These are phyloP conservation scores for Talaromyces ruber DNA, from an alignment of 495 filamentous ascomycete species.

Conservation along the genomic window DNA sequence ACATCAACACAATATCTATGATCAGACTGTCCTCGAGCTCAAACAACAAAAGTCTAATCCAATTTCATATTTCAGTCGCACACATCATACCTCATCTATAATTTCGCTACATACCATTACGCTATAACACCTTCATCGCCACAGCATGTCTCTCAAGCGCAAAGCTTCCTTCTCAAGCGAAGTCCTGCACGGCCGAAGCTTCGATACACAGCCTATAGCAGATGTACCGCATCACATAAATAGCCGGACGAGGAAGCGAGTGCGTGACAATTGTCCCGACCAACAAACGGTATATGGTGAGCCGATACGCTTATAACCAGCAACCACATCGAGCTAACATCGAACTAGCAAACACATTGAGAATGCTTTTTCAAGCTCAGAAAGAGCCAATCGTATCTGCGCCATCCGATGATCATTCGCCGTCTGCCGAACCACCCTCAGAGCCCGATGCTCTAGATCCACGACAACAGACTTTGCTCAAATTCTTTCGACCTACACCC, in stretches of 20 bases:
- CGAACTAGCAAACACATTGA: conserved; percentile 33
- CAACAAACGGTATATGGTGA: conserved; percentile 39
- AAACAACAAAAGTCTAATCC: neutral
- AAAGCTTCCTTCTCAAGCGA: conserved; percentile 36
- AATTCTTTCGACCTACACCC: conserved; percentile 35
- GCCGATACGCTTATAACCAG: conserved; percentile 5
- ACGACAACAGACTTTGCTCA: conserved; percentile 35
- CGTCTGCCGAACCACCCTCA: neutral
- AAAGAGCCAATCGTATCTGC: conserved; percentile 11
- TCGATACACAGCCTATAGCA: conserved; percentile 13
- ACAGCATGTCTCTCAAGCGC: conserved; percentile 41
- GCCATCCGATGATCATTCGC: neutral
- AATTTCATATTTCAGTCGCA: neutral
- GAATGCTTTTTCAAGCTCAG: conserved; percentile 36
- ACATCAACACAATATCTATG: neutral
- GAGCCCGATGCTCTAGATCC: conserved; percentile 27
- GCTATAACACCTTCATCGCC: neutral
- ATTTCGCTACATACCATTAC: neutral
- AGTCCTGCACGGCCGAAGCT: conserved; percentile 22
- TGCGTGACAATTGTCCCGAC: conserved; percentile 38
- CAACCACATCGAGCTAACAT: conserved; percentile 10
- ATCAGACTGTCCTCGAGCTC: neutral
- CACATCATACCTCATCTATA: neutral
- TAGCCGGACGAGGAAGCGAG: conserved; percentile 45
- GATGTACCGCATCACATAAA: conserved; percentile 32